Evolutionary conservation across 1,139 yeast species (phyloP).

Genomic region (Blastobotrys petasosporus): DNA sequence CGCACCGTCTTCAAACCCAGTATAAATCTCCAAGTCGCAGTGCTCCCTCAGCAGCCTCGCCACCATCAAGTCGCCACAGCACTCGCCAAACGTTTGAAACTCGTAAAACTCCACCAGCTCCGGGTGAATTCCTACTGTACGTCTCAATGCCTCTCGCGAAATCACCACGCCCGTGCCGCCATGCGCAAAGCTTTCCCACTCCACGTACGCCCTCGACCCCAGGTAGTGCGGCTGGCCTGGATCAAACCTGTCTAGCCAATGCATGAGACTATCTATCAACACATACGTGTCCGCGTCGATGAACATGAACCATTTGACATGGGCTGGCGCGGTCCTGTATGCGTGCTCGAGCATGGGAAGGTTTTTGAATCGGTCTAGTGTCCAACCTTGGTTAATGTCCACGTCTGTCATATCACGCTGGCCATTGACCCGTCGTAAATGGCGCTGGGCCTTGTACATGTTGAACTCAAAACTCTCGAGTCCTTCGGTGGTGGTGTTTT

Average conservation of each 20-base stretch:
- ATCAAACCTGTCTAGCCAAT: constrained; percentile 24
- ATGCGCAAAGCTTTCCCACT: constrained; percentile 31
- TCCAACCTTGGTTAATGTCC: constrained; percentile 34
- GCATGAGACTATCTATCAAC: constrained; percentile 27
- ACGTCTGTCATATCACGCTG: constrained; percentile 38
- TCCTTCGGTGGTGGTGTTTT: constrained; percentile 25
- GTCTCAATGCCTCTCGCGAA: constrained; percentile 30
- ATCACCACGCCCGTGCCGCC: constrained; percentile 37
- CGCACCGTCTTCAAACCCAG: not conserved
- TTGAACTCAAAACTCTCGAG: constrained; percentile 23
- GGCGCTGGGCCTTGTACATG: constrained; percentile 33
- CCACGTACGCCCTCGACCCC: constrained; percentile 27
- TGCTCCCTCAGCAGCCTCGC: constrained; percentile 26
- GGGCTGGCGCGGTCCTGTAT: constrained; percentile 26
- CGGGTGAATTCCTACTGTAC: constrained; percentile 24
- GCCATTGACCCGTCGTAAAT: constrained; percentile 25
- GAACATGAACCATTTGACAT: constrained; percentile 35
- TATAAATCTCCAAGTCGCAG: constrained; percentile 10
- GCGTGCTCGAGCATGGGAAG: constrained; percentile 37
- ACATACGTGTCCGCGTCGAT: constrained; percentile 36
- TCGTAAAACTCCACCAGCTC: constrained; percentile 26
- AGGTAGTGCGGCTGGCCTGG: constrained; percentile 27
- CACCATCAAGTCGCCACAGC: constrained; percentile 35
- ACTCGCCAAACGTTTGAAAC: constrained; percentile 22
- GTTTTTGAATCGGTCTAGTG: constrained; percentile 35